Conservation (phyloP, 2,329 filamentous ascomycete species). For the Botrytis tulipae region DNA sequence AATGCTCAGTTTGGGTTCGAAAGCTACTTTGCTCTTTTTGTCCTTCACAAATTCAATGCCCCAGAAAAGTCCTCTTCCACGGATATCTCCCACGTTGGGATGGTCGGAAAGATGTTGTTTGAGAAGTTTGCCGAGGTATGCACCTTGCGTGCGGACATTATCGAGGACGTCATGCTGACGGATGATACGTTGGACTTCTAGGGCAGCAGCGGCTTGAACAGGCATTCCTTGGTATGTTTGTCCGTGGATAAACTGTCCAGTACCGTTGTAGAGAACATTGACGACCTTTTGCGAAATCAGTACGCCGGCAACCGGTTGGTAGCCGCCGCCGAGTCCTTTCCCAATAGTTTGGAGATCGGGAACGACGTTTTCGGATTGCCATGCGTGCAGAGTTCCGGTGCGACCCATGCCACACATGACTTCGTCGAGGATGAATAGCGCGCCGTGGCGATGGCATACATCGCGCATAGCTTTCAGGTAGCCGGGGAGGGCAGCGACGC, state of each 20-base stretch:
- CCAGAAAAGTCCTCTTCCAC: conserved; percentile 59
- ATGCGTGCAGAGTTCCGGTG: conserved; percentile 53
- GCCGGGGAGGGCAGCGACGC: conserved; percentile 61
- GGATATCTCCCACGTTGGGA: conserved; percentile 57
- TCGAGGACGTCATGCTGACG: conserved; percentile 54
- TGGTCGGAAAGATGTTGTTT: conserved; percentile 44
- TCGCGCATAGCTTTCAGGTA: conserved; percentile 68
- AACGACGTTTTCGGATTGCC: conserved; percentile 50
- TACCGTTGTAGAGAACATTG: conserved; percentile 39
- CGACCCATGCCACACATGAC: conserved; percentile 61
- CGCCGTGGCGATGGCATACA: conserved; percentile 69
- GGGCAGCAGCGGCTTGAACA: conserved; percentile 56
- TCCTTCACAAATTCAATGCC: conserved; percentile 55
- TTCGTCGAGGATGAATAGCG: conserved; percentile 76
- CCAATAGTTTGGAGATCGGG: conserved; percentile 67
- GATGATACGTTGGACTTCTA: conserved; percentile 62
- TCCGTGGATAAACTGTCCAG: conserved; percentile 37
- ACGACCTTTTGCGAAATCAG: conserved; percentile 54
- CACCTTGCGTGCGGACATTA: conserved; percentile 57
- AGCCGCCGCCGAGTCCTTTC: conserved; percentile 65
- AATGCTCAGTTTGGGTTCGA: conserved; percentile 44
- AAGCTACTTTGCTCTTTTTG: conserved; percentile 50
- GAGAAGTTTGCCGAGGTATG: conserved; percentile 46
- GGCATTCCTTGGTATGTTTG: conserved; percentile 62
- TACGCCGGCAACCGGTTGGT: conserved; percentile 59